phyloP scores from a whole-genome alignment of 495 filamentous ascomycete genomes.

The Elasticomyces elasticus region DNA sequence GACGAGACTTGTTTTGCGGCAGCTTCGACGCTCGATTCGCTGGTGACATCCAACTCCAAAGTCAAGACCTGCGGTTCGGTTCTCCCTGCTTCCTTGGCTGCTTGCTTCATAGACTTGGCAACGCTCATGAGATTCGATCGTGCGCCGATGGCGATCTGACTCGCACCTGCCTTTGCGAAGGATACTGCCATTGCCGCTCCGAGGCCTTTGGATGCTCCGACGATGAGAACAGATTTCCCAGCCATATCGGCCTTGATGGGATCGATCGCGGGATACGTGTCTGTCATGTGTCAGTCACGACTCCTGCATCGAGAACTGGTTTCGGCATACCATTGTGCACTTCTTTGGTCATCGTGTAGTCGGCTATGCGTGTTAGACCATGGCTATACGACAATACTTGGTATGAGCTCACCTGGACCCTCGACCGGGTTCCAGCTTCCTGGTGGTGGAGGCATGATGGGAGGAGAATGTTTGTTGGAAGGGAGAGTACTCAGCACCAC shows the following conservation, averaged over 20 bases:
- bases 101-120: slow-evolving; percentile 30
- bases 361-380: background rate
- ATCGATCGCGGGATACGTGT: slow-evolving; percentile 29
- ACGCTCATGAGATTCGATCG: slow-evolving; percentile 35
- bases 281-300: background rate
- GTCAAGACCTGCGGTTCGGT: slow-evolving; percentile 35
- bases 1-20: slow-evolving; percentile 28
- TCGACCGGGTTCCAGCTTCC: background rate
- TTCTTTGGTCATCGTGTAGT: background rate
- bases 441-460: background rate
- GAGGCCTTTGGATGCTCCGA: slow-evolving; percentile 26
- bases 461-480: background rate
- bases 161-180: slow-evolving; percentile 24
- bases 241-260: slow-evolving; percentile 19
- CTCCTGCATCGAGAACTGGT: background rate
- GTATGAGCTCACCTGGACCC: slow-evolving; percentile 1
- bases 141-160: slow-evolving; percentile 32
- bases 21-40: slow-evolving; percentile 29
- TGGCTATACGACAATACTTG: background rate
- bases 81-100: slow-evolving; percentile 31
- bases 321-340: background rate
- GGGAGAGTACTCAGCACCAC: no score
- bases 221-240: slow-evolving; percentile 27
- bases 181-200: slow-evolving; percentile 23
- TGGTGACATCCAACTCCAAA: slow-evolving; percentile 38